Conservation (phyloP, 2,329 filamentous ascomycete genomes). For the Claviceps quebecensis region DNA sequence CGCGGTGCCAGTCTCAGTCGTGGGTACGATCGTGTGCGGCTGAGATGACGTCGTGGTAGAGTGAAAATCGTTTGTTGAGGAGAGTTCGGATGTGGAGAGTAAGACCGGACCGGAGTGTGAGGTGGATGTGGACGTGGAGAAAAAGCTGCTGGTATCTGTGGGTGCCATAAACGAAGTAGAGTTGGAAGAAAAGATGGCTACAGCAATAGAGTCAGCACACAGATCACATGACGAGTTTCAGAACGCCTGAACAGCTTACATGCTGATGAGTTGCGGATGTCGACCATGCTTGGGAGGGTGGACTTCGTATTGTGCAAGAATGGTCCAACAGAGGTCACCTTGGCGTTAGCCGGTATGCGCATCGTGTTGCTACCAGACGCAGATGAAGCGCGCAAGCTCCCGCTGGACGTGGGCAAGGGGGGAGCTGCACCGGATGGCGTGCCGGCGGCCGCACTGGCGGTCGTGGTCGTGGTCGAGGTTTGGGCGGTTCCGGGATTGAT, state of each 20-base stretch:
- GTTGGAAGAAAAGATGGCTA: slow-evolving; percentile 4
- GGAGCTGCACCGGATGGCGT: slow-evolving; percentile 11
- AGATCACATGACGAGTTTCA: not conserved
- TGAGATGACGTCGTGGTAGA: not conserved
- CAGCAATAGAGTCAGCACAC: not conserved
- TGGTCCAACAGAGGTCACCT: slow-evolving; percentile 7
- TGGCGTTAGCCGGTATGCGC: slow-evolving; percentile 1
- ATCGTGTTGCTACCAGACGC: not conserved
- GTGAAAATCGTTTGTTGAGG: not conserved
- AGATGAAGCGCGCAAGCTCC: slow-evolving; percentile 10
- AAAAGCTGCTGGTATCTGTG: not conserved
- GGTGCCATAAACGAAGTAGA: slow-evolving; percentile 2
- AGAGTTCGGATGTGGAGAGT: not conserved
- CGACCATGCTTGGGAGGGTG: slow-evolving; percentile 5
- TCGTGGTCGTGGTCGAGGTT: not conserved
- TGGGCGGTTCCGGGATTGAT: slow-evolving; percentile 21
- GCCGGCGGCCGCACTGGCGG: slow-evolving; percentile 17
- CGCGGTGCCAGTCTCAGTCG: not conserved
- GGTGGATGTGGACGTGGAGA: slow-evolving; percentile 1
- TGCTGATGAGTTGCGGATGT: slow-evolving; percentile 12
- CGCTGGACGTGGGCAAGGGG: slow-evolving; percentile 11
- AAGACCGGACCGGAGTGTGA: not conserved
- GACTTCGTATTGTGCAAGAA: slow-evolving; percentile 3
- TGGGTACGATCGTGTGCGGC: not conserved
- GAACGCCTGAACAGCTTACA: slow-evolving; percentile 7